phyloP scores from a whole-genome alignment of 495 filamentous ascomycete genomes.

The Trichoderma gamsii region DNA sequence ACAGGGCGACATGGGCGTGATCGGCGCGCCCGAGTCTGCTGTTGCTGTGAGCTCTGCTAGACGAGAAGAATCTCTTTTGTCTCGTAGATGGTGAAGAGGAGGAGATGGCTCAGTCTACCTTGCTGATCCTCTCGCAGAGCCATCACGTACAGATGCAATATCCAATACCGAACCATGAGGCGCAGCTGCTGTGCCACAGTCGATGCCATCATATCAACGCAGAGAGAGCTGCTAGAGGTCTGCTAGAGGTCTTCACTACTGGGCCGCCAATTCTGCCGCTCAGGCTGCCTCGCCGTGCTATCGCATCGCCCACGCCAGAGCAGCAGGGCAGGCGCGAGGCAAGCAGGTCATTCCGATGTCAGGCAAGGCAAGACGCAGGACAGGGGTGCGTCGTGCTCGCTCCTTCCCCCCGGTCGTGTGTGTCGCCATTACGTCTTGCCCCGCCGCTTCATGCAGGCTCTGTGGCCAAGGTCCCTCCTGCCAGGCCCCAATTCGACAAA shows the following conservation, averaged over 20 bases:
- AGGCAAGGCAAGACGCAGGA: background rate
- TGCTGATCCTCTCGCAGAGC: too few species aligned
- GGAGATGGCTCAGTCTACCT: too few species aligned
- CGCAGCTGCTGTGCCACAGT: conserved; percentile 9
- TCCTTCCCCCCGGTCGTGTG: background rate
- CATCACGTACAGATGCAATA: too few species aligned
- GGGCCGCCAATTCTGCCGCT: background rate
- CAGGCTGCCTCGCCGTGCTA: background rate
- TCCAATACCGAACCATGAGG: background rate
- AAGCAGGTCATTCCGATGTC: background rate
- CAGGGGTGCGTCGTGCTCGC: background rate
- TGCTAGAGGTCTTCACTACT: background rate
- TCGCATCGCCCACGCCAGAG: background rate
- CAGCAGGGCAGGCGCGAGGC: background rate
- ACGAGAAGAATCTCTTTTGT: background rate
- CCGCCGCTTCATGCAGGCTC: conserved; percentile 12
- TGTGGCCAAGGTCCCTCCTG: background rate
- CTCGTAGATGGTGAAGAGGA: too few species aligned
- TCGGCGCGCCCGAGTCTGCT: background rate
- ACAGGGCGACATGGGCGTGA: background rate
- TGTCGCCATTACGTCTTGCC: conserved; percentile 13
- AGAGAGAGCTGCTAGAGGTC: too few species aligned
- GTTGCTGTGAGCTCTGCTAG: background rate
- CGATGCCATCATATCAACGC: background rate
- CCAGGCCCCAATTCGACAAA: conserved; percentile 11